phyloP scores from a whole-genome alignment of 2,329 filamentous ascomycete species.

The Aspergillus sp. region DNA sequence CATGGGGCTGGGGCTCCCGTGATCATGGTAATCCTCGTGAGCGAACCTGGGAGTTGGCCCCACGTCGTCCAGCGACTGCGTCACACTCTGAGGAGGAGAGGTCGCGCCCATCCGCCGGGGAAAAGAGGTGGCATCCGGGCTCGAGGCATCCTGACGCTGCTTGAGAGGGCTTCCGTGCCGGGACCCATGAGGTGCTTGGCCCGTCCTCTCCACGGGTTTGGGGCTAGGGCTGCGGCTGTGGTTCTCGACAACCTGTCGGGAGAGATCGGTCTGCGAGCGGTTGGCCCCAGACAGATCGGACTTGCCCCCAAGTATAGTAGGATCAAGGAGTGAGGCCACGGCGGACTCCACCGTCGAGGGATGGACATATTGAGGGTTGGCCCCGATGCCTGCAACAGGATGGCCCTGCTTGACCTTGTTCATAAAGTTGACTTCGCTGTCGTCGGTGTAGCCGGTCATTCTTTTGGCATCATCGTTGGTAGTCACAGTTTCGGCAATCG shows the following conservation, averaged over 20 bases:
- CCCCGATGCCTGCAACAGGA: constrained; percentile 67
- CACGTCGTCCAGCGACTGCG: constrained; percentile 46
- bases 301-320: constrained; percentile 68
- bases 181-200: constrained; percentile 22
- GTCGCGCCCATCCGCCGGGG: constrained; percentile 42
- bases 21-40: constrained; percentile 76
- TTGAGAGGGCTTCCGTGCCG: constrained; percentile 48
- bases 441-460: constrained; percentile 53
- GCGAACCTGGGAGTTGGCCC: constrained; percentile 60
- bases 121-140: constrained; percentile 39
- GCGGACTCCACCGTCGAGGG: constrained; percentile 78
- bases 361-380: constrained; percentile 75
- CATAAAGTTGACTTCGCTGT: constrained; percentile 57
- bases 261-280: constrained; percentile 45
- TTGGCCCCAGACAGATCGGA: constrained; percentile 51
- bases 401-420: constrained; percentile 64
- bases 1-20: constrained; percentile 47
- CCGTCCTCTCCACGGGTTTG: constrained; percentile 19
- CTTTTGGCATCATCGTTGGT: constrained; percentile 54
- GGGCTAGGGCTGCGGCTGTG: constrained; percentile 26
- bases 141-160: constrained; percentile 38
- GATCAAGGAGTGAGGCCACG: constrained; percentile 85
- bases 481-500: constrained; percentile 45
- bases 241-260: constrained; percentile 32
- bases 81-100: constrained; percentile 57